Percentiles rank a stretch among this genome's conserved stretches.
Evolutionary conservation across 805 yeast genomes (phyloP).

Genomic region (Grigorovia yakushimaensis): DNA sequence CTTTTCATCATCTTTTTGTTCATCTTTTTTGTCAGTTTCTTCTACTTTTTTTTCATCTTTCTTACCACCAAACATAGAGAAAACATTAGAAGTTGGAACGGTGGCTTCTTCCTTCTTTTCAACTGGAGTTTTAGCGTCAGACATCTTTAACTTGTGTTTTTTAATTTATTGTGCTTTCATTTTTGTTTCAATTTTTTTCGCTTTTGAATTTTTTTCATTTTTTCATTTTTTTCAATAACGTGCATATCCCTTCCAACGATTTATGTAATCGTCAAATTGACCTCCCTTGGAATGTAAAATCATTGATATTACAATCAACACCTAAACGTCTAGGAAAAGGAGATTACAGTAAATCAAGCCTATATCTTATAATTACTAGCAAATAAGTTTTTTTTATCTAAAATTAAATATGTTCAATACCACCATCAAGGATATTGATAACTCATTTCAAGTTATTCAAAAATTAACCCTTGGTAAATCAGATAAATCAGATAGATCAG

Average conservation of each 20-base stretch:
- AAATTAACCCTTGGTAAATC: not conserved
- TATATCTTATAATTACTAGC: no score
- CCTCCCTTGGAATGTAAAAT: not conserved
- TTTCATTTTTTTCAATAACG: not conserved
- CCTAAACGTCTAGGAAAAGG: no score
- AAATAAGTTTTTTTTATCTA: no score
- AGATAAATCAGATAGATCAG: not conserved
- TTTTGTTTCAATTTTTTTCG: not conserved
- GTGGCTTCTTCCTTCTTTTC: constrained; percentile 7
- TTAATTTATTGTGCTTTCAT: not conserved
- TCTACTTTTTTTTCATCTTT: constrained; percentile 52
- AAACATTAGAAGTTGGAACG: constrained; percentile 69
- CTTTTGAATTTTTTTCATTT: not conserved
- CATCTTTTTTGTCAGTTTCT: constrained; percentile 31
- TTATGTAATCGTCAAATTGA: no score
- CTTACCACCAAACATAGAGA: constrained; percentile 92
- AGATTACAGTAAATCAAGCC: no score
- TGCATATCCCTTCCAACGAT: not conserved
- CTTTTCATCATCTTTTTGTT: constrained; percentile 18
- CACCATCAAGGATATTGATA: not conserved
- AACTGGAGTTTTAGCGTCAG: constrained; percentile 8
- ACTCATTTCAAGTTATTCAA: not conserved
- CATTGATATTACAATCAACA: not conserved
- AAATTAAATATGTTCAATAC: not conserved
- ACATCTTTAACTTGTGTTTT: constrained; percentile 10